Evolutionary conservation across 2,329 filamentous ascomycete genomes (phyloP).

Genomic region (Monilinia fructicola): DNA sequence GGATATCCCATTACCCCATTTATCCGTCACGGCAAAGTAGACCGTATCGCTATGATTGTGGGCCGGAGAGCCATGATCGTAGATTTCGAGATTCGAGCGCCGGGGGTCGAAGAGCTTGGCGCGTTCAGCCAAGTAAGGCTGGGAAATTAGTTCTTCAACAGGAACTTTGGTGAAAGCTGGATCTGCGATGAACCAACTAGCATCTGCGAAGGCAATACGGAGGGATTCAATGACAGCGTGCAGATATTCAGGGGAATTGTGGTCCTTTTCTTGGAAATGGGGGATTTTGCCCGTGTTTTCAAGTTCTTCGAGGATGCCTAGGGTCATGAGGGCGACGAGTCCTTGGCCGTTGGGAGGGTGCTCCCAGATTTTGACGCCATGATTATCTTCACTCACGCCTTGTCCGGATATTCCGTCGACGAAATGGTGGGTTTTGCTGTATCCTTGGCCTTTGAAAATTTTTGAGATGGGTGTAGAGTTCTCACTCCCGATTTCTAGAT

Average conservation of each 20-base stretch:
- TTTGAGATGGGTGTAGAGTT: conserved; percentile 83
- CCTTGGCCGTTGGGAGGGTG: conserved; percentile 96
- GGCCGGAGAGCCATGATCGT: conserved; percentile 78
- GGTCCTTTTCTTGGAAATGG: conserved; percentile 65
- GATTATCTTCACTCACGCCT: conserved; percentile 43
- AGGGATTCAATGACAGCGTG: conserved; percentile 87
- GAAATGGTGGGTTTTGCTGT: conserved; percentile 49
- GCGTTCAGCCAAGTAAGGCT: conserved; percentile 72
- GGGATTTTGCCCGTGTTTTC: conserved; percentile 74
- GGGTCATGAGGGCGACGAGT: conserved; percentile 88
- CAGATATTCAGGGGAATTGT: conserved; percentile 79
- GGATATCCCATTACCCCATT: conserved; percentile 81
- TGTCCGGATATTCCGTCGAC: conserved; percentile 46
- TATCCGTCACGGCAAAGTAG: conserved; percentile 85
- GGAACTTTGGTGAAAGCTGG: conserved; percentile 72
- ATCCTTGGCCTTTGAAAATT: conserved; percentile 67
- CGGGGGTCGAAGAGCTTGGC: conserved; percentile 57
- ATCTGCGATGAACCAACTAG: conserved; percentile 85
- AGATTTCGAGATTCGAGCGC: conserved; percentile 57
- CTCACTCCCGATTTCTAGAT: conserved; percentile 71
- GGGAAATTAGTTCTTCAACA: conserved; percentile 65
- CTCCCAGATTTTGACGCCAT: conserved; percentile 84
- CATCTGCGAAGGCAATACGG: conserved; percentile 87
- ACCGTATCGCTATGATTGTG: conserved; percentile 88
- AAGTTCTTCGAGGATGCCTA: conserved; percentile 87